A percentile compares a stretch with the other conserved stretches of the same genome.
Evolutionary conservation across 441 rosid genomes (phyloP).

Genomic region (Populus hybrid): DNA sequence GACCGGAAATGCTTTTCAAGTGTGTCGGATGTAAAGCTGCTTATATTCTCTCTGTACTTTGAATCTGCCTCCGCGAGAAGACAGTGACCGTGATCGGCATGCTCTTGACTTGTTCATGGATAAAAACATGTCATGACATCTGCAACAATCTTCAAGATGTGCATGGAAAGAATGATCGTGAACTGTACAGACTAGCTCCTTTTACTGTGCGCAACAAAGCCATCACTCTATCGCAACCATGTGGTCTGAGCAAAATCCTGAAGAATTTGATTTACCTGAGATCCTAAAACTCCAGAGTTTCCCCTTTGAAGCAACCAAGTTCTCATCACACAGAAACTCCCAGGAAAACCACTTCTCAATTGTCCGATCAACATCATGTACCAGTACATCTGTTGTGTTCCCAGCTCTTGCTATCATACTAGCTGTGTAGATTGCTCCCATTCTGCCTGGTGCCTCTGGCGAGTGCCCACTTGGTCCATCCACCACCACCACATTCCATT

Average conservation of each 20-base stretch:
- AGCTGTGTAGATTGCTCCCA: too few species aligned
- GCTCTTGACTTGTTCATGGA: not conserved
- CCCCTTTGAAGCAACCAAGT: slow-evolving; percentile 44
- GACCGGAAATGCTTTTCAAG: not conserved
- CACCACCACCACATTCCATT: slow-evolving; percentile 68
- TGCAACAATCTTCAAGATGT: not conserved
- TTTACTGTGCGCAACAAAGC: slow-evolving; percentile 11
- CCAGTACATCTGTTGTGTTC: slow-evolving; percentile 46
- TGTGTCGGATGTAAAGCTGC: not conserved
- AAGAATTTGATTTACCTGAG: slow-evolving; percentile 41
- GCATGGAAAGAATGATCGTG: not conserved
- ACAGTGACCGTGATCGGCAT: not conserved
- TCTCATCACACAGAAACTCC: slow-evolving; percentile 51
- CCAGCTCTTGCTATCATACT: slow-evolving; percentile 52
- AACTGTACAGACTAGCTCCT: not conserved
- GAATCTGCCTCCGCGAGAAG: not conserved
- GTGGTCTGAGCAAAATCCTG: slow-evolving; percentile 56
- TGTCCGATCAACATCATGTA: slow-evolving; percentile 54
- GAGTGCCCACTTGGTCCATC: slow-evolving; percentile 69
- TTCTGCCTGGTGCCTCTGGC: slow-evolving; percentile 64
- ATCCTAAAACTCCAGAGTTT: slow-evolving; percentile 62
- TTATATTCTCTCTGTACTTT: not conserved
- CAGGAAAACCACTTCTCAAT: slow-evolving; percentile 61
- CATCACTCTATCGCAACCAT: slow-evolving; percentile 22
- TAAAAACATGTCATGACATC: not conserved